These are phyloP conservation scores for Flaveria trinervia DNA, from an alignment of 129 eudicot species.

Conservation along the genomic window DNA sequence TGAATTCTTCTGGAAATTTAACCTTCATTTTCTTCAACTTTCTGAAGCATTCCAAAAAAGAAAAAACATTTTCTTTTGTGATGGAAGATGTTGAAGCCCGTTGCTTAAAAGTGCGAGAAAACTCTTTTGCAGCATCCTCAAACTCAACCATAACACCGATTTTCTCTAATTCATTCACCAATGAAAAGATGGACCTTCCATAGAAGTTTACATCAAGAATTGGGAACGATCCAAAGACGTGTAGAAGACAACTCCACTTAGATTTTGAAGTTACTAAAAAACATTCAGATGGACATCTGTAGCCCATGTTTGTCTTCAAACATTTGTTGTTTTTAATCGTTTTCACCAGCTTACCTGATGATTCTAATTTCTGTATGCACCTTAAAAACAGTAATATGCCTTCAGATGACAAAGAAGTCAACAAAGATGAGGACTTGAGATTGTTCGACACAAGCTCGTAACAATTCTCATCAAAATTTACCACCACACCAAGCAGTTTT, in stretches of 20 bases:
- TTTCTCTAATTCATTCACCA: slow-evolving; percentile 32
- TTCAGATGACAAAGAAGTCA: slow-evolving; percentile 24
- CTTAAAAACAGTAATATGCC: slow-evolving; percentile 33
- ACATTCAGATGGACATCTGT: slow-evolving; percentile 47
- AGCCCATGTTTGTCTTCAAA: slow-evolving; percentile 50
- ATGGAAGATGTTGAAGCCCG: slow-evolving; percentile 38
- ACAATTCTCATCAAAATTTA: slow-evolving; percentile 33
- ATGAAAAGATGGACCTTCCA: slow-evolving; percentile 30
- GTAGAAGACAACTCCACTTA: slow-evolving; percentile 55
- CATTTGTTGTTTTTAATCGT: slow-evolving; percentile 32
- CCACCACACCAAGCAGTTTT: slow-evolving; percentile 42
- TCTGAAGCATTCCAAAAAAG: slow-evolving; percentile 35
- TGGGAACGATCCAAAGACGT: slow-evolving; percentile 46
- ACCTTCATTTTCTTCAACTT: slow-evolving; percentile 15
- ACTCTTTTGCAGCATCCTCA: slow-evolving; percentile 39
- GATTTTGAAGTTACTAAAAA: slow-evolving; percentile 40
- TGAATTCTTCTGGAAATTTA: slow-evolving; percentile 35
- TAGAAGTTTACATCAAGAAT: slow-evolving; percentile 42
- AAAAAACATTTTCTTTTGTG: slow-evolving; percentile 32
- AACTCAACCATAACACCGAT: slow-evolving; percentile 48
- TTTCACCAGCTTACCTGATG: slow-evolving; percentile 34
- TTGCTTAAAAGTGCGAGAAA: slow-evolving; percentile 40
- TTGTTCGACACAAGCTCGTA: slow-evolving; percentile 44
- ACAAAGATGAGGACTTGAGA: slow-evolving; percentile 31
- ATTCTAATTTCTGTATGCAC: slow-evolving; percentile 26